These are phyloP conservation scores for Stenogyne calaminthoides DNA, from an alignment of 305 asterid genomes.

Conservation along the genomic window DNA sequence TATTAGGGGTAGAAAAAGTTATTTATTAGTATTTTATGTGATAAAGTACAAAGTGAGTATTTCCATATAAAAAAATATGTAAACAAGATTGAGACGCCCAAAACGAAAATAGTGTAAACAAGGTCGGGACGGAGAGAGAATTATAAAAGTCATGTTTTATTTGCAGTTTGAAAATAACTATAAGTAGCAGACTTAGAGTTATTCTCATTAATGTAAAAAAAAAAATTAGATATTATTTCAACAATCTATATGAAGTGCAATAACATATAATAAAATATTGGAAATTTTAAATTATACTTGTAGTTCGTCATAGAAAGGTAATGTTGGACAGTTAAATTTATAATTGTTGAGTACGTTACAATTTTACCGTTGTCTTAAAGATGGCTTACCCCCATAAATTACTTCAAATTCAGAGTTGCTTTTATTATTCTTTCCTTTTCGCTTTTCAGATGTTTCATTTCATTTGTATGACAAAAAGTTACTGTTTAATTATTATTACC, in stretches of 20 bases:
- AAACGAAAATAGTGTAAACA: no score
- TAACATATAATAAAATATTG: neutral
- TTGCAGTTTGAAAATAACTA: neutral
- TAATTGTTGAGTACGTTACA: neutral
- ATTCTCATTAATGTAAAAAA: no score
- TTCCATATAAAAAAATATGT: no score
- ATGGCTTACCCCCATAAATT: slow-evolving; percentile 15
- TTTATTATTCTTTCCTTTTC: slow-evolving; percentile 3
- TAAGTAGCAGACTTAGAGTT: neutral
- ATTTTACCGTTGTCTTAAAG: slow-evolving; percentile 32
- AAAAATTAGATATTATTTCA: neutral
- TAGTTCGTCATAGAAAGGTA: neutral
- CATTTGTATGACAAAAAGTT: slow-evolving; percentile 11
- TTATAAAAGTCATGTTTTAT: neutral
- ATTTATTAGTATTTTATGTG: no score
- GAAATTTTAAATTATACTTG: neutral
- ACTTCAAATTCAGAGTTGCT: slow-evolving; percentile 16
- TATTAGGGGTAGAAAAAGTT: no score
- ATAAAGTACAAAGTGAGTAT: no score
- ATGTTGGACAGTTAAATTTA: neutral
- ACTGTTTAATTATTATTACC: slow-evolving; percentile 3
- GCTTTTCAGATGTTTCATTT: slow-evolving; percentile 25
- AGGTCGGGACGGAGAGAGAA: no score
- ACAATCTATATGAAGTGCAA: neutral
- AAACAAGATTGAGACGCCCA: no score